Evolutionary conservation across 208 protist genomes (phyloP).

Genomic region (Leishmania tarentolae): DNA sequence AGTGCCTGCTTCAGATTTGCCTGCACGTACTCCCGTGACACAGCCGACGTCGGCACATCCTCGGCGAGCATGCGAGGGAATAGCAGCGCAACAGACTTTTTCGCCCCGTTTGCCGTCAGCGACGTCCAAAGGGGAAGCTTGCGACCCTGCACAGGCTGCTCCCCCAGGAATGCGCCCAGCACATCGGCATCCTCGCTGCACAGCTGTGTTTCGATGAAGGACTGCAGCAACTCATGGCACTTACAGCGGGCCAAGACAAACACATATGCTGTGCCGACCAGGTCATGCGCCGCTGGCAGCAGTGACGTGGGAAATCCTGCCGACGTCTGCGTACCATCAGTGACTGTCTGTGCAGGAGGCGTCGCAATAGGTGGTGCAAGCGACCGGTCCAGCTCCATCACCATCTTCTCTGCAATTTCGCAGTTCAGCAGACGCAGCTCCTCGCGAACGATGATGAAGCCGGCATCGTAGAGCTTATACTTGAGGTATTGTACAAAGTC

Average conservation of each 20-base stretch:
- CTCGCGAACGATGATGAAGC: conserved; percentile 85
- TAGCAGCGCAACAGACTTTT: conserved; percentile 61
- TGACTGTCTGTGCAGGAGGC: background rate
- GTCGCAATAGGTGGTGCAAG: conserved; percentile 5
- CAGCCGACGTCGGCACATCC: conserved; percentile 56
- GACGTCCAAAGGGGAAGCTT: conserved; percentile 37
- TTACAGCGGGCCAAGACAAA: conserved; percentile 75
- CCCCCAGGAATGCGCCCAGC: conserved; percentile 17
- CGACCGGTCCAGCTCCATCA: conserved; percentile 45
- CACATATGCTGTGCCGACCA: conserved; percentile 72
- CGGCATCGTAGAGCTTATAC: conserved; percentile 79
- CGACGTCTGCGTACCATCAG: conserved; percentile 2
- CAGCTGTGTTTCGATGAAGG: conserved; percentile 49
- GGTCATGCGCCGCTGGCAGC: conserved; percentile 30
- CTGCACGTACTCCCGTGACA: conserved; percentile 86
- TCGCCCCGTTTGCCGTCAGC: conserved; percentile 39
- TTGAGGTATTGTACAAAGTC: conserved; percentile 81
- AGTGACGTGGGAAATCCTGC: conserved; percentile 26
- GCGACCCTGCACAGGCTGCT: conserved; percentile 26
- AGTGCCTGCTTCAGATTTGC: conserved; percentile 78
- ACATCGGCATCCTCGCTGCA: conserved; percentile 47
- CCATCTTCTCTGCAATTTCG: conserved; percentile 72
- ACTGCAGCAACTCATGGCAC: conserved; percentile 61
- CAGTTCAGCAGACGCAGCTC: conserved; percentile 79
- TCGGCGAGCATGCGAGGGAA: conserved; percentile 83